Base-by-base conservation (phyloP, 805 yeast genomes). In the Wickerhamiella sergipiensis region DNA sequence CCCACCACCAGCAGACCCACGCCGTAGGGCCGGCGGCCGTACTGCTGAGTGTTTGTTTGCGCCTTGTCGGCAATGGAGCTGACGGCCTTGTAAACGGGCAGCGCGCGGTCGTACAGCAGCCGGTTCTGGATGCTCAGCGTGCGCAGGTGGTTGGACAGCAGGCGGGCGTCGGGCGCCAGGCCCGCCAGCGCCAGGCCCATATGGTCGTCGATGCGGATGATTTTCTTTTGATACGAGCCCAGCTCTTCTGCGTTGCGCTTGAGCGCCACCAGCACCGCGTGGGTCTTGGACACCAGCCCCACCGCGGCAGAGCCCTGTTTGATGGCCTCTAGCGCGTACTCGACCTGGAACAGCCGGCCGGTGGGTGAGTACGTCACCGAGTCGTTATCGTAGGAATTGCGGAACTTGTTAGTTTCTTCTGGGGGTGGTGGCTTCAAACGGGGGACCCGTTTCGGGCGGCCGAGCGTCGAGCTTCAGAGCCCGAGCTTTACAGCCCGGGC, bases 351-450 rank as follows among this genome's bases (percentile, higher is more conserved):
- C 53, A 87, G 78, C 59, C 95, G 78, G 4, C 95, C 95, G 4
- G 95, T 87, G 51, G 95, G 95, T 33, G 97, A 90, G 71, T 86
- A 92, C 13, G 99, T 92, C 53, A 92, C 95, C 46, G 97, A 83
- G 68, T 92, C 99, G 75, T 95, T 94, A 68, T 92, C 98, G 76
- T 92, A 92, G 63, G 94, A 92, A 71, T 92, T 92, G 77, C 98
- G 87, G 67, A 92, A 92, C 98, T 55, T 15, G 40, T 36, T 36
- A 36, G 40, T 36, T 36, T 36, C 3, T 22, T 43, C 13, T n/a
- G n/a, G n/a, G n/a, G n/a, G n/a, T n/a, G n/a, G n/a, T n/a, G n/a
- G n/a, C n/a, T n/a, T n/a, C n/a, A n/a, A n/a, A n/a, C n/a, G n/a
- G n/a, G n/a, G n/a, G n/a, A n/a, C n/a, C n/a, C n/a, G n/a, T n/a